A percentile compares a stretch with the other conserved stretches of the same genome.
Evolutionary conservation across 805 yeast species (phyloP).

Genomic region (Metschnikowia chrysomelidarum): DNA sequence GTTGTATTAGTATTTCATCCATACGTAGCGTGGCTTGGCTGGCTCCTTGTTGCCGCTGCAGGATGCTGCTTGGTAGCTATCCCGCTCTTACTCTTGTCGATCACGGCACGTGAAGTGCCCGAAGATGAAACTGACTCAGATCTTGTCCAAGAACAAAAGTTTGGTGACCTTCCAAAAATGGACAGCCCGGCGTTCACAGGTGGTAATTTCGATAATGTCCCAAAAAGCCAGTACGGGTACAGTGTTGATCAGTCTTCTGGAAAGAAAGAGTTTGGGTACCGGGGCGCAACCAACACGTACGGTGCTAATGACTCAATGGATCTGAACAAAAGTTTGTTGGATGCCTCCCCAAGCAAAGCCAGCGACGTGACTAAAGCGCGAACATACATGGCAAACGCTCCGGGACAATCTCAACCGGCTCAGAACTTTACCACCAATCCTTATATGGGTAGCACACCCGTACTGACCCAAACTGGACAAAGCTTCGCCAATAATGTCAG

Average conservation of each 20-base stretch:
- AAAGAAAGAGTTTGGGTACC: constrained; percentile 11
- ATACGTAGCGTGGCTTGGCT: constrained; percentile 64
- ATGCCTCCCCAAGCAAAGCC: constrained; percentile 31
- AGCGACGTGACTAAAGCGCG: constrained; percentile 30
- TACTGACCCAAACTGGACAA: constrained; percentile 1
- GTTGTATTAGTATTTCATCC: constrained; percentile 62
- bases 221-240: constrained; percentile 5
- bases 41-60: constrained; percentile 70
- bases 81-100: constrained; percentile 43
- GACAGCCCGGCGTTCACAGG: constrained; percentile 10
- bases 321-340: constrained; percentile 26
- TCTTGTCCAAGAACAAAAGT: constrained; percentile 18
- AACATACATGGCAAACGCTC: constrained; percentile 5
- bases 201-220: constrained; percentile 3
- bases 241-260: constrained; percentile 8
- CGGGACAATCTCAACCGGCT: not conserved
- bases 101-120: constrained; percentile 26
- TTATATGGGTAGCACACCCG: no score
- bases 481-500: no score
- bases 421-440: no score
- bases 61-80: constrained; percentile 51
- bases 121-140: constrained; percentile 18
- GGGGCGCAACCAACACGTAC: constrained; percentile 10
- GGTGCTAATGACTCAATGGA: constrained; percentile 4
- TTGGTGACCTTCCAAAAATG: constrained; percentile 14